Percentiles rank a stretch among this genome's conserved stretches.
Evolutionary conservation across 1,284 basidiomycete genomes (phyloP).

Genomic region (Microbotryum saponariae): DNA sequence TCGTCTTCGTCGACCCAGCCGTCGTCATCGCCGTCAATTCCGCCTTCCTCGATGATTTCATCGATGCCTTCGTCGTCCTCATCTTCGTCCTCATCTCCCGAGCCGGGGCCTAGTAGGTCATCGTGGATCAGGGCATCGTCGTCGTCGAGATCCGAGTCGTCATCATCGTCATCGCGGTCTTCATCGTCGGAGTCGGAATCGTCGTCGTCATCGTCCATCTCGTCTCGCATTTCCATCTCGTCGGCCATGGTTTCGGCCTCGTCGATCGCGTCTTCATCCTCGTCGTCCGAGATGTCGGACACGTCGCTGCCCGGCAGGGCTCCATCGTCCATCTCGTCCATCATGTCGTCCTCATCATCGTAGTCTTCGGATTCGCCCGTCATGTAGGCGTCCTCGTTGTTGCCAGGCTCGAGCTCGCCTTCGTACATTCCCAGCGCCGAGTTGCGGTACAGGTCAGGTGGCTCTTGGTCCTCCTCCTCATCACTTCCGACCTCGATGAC

Average conservation of each 20-base stretch:
- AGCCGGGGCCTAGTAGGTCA: slow-evolving; percentile 14
- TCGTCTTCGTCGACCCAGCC: slow-evolving; percentile 43
- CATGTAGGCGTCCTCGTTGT: slow-evolving; percentile 35
- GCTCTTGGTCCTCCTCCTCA: slow-evolving; percentile 58
- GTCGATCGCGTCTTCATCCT: slow-evolving; percentile 19
- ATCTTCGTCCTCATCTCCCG: slow-evolving; percentile 49
- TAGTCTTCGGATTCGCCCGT: slow-evolving; percentile 36
- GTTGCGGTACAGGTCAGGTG: slow-evolving; percentile 90
- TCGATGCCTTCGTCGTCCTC: slow-evolving; percentile 17
- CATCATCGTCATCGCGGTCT: slow-evolving; percentile 14
- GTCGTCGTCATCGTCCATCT: slow-evolving; percentile 16
- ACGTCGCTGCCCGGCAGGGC: slow-evolving; percentile 25
- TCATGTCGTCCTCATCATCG: slow-evolving; percentile 46
- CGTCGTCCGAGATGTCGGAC: slow-evolving; percentile 34
- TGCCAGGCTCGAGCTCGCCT: slow-evolving; percentile 38
- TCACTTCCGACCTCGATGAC: slow-evolving; percentile 53
- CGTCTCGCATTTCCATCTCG: slow-evolving; percentile 5
- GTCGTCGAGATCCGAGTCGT: not conserved
- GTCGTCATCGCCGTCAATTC: slow-evolving; percentile 40
- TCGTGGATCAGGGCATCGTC: slow-evolving; percentile 4
- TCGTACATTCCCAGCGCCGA: slow-evolving; percentile 89
- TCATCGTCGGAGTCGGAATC: slow-evolving; percentile 19
- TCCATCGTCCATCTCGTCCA: slow-evolving; percentile 28
- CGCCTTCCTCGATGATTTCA: slow-evolving; percentile 49
- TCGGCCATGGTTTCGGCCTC: slow-evolving; percentile 11